phyloP scores from a whole-genome alignment of 805 yeast species.

The Candida nonsorbophila region DNA sequence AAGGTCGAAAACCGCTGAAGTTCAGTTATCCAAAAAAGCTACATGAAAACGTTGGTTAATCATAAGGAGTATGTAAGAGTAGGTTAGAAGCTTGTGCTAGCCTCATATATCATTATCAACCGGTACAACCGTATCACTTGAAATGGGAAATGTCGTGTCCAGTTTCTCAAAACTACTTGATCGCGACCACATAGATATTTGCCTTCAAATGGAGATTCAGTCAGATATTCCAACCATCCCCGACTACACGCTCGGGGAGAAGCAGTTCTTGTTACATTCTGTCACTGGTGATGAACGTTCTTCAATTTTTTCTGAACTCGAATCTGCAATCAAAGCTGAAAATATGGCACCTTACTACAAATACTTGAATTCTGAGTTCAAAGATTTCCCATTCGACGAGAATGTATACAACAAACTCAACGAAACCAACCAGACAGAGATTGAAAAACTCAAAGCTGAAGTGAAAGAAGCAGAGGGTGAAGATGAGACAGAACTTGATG shows the following conservation, averaged over 20 bases:
- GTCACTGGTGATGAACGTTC: constrained; percentile 35
- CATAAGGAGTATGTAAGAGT: no score
- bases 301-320: constrained; percentile 39
- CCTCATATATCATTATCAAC: no score
- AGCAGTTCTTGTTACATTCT: constrained; percentile 57
- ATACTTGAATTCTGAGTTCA: constrained; percentile 41
- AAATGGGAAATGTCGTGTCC: no score
- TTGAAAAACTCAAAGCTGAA: constrained; percentile 48
- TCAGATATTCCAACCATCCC: constrained; percentile 64
- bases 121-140: no score
- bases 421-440: constrained; percentile 50
- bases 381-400: constrained; percentile 55
- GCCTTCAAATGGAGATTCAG: constrained; percentile 26
- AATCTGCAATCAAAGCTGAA: constrained; percentile 50
- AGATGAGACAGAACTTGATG: constrained; percentile 84
- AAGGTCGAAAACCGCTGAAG: no score
- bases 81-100: no score
- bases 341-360: constrained; percentile 81
- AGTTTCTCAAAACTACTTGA: neutral
- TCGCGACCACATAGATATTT: constrained; percentile 2
- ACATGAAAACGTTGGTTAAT: no score
- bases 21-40: no score
- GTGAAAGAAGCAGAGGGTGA: constrained; percentile 53
- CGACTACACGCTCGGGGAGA: constrained; percentile 75
- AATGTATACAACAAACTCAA: constrained; percentile 45